phyloP scores from a whole-genome alignment of 805 yeast genomes.

The Candida loeiensis region DNA sequence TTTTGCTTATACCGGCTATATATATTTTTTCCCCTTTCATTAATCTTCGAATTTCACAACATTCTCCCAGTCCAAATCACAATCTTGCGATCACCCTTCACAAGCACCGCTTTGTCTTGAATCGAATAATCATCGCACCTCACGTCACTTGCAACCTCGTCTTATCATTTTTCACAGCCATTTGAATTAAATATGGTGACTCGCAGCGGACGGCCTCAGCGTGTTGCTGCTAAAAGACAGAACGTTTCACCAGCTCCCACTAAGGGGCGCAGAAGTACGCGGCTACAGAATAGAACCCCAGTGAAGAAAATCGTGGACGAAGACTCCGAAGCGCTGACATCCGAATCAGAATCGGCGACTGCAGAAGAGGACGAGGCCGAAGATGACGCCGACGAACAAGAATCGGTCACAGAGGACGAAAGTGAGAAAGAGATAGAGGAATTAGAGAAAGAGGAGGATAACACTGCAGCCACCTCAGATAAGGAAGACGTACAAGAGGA shows the following conservation, averaged over 20 bases:
- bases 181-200: slow-evolving; percentile 1
- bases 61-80: not conserved
- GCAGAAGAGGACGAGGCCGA: not conserved
- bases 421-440: slow-evolving; percentile 2
- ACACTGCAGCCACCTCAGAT: not conserved
- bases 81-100: too few relatives aligned
- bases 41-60: not conserved
- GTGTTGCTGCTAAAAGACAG: slow-evolving; percentile 7
- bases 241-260: not conserved
- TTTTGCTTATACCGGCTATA: not conserved
- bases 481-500: slow-evolving; percentile 12
- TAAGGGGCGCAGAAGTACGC: not conserved
- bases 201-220: slow-evolving; percentile 7
- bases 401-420: slow-evolving; percentile 1
- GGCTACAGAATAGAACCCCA: not conserved
- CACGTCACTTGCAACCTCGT: not conserved
- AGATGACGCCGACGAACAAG: not conserved
- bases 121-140: too few relatives aligned
- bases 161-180: not conserved
- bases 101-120: too few relatives aligned
- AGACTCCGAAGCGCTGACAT: not conserved
- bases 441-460: not conserved
- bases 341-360: not conserved
- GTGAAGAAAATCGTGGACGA: not conserved
- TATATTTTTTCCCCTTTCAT: not conserved